A percentile compares a stretch with the other conserved stretches of the same genome.
Evolutionary conservation across 2,329 filamentous ascomycete species (phyloP).

Genomic region (Fusarium xylarioides): DNA sequence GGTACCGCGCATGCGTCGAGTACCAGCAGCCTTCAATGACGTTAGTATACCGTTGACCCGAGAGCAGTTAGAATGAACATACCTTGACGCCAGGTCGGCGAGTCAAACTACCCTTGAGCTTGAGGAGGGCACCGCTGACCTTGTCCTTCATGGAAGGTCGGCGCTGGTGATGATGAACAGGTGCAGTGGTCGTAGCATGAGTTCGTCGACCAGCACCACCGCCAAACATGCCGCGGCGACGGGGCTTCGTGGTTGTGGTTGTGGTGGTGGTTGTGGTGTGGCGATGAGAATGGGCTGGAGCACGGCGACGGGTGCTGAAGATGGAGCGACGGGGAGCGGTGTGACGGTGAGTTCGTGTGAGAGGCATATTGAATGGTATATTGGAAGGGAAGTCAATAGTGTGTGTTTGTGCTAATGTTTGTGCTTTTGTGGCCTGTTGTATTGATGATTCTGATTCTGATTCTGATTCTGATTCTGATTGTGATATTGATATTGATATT

Average conservation of each 20-base stretch:
- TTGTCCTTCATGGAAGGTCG: slow-evolving; percentile 78
- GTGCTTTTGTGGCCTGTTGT: slow-evolving; percentile 4
- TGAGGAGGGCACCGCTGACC: slow-evolving; percentile 78
- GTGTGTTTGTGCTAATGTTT: slow-evolving; percentile 12
- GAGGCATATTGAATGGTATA: slow-evolving; percentile 44
- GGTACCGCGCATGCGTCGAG: slow-evolving; percentile 77
- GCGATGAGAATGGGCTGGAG: slow-evolving; percentile 38
- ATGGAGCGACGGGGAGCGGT: slow-evolving; percentile 43
- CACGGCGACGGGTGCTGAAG: slow-evolving; percentile 38
- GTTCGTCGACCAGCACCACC: slow-evolving; percentile 49
- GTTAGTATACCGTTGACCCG: slow-evolving; percentile 8
- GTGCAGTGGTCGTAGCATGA: slow-evolving; percentile 47
- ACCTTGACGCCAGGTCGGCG: slow-evolving; percentile 76
- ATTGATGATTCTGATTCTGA: slow-evolving; percentile 1
- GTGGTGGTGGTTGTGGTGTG: slow-evolving; percentile 50
- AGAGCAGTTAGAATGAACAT: slow-evolving; percentile 21
- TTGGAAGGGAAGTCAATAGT: neutral
- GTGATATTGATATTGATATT: neutral
- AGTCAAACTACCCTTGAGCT: slow-evolving; percentile 75
- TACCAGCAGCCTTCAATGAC: slow-evolving; percentile 71
- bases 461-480: too few relatives aligned
- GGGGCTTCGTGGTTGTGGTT: slow-evolving; percentile 51
- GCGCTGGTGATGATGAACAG: slow-evolving; percentile 70
- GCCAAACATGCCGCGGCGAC: slow-evolving; percentile 54
- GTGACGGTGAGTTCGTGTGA: slow-evolving; percentile 39